These are phyloP conservation scores for Megacollybia platyphylla DNA, from an alignment of 1,284 basidiomycete genomes.

Conservation along the genomic window DNA sequence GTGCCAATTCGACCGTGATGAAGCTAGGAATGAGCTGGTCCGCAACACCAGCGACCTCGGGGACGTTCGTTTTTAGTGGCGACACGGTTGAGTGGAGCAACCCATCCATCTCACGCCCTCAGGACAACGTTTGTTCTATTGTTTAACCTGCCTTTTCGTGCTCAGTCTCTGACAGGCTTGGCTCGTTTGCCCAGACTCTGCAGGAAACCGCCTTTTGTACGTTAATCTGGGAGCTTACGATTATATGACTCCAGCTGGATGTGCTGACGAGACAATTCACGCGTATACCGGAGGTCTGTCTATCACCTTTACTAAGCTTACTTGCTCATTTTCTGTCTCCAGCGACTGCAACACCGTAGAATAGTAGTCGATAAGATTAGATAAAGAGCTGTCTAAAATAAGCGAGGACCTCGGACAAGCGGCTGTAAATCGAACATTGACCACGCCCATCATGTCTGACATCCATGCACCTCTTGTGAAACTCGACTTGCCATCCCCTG, in stretches of 20 bases:
- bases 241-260: conserved; percentile 37
- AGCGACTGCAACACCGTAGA: too few relatives aligned
- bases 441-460: neutral
- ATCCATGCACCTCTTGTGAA: conserved; percentile 28
- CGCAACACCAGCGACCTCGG: conserved; percentile 29
- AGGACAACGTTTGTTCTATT: conserved; percentile 29
- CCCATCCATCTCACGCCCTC: conserved; percentile 31
- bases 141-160: neutral
- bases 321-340: too few relatives aligned
- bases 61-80: conserved; percentile 39
- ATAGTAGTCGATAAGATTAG: too few relatives aligned
- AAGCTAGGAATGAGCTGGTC: conserved; percentile 40
- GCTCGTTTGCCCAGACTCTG: conserved; percentile 38
- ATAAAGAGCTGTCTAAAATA: too few relatives aligned
- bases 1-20: conserved; percentile 28
- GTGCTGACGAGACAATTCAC: conserved; percentile 23
- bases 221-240: conserved; percentile 45
- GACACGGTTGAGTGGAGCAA: conserved; percentile 44
- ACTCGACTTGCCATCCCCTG: conserved; percentile 51
- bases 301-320: too few relatives aligned
- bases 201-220: conserved; percentile 30
- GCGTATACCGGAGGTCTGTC: neutral
- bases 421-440: neutral
- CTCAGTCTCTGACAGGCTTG: conserved; percentile 23
- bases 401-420: too few relatives aligned